phyloP scores from a whole-genome alignment of 768 basidiomycete species.

The Rhizopogon vesiculosus region DNA sequence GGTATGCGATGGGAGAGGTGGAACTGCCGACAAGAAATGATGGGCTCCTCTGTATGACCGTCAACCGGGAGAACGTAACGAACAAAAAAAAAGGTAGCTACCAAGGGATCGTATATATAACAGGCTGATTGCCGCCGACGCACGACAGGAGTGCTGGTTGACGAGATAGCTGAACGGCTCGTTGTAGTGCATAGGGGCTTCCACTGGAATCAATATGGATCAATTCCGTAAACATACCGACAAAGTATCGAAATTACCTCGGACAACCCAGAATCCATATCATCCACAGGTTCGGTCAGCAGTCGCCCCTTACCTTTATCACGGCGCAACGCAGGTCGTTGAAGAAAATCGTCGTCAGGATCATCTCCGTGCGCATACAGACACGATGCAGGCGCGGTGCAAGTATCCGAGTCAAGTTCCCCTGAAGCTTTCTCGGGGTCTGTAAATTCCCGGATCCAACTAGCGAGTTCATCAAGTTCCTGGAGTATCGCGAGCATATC shows the following conservation, averaged over 20 bases:
- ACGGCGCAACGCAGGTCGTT: neutral
- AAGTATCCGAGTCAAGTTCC: neutral
- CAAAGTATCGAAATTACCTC: neutral
- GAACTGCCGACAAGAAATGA: slow-evolving; percentile 28
- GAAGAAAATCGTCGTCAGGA: neutral
- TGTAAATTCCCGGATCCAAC: slow-evolving; percentile 20
- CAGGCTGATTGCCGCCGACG: slow-evolving; percentile 5
- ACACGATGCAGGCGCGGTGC: neutral
- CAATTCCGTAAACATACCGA: neutral
- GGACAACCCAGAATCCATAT: neutral
- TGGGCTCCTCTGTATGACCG: slow-evolving; percentile 15
- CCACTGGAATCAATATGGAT: neutral
- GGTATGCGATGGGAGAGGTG: slow-evolving; percentile 24
- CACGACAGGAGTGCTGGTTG: neutral
- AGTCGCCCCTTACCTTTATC: slow-evolving; percentile 21
- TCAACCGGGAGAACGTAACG: neutral
- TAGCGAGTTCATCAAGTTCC: slow-evolving; percentile 23
- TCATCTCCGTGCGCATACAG: neutral
- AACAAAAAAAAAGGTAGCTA: slow-evolving; percentile 4
- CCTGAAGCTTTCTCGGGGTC: slow-evolving; percentile 4
- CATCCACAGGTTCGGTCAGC: slow-evolving; percentile 1
- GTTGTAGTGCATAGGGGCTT: neutral
- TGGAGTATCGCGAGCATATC: slow-evolving; percentile 22
- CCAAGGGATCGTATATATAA: slow-evolving; percentile 26
- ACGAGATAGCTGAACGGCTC: neutral